Base-by-base conservation (phyloP, 2,329 filamentous ascomycete species). In the Alternaria sp. region DNA sequence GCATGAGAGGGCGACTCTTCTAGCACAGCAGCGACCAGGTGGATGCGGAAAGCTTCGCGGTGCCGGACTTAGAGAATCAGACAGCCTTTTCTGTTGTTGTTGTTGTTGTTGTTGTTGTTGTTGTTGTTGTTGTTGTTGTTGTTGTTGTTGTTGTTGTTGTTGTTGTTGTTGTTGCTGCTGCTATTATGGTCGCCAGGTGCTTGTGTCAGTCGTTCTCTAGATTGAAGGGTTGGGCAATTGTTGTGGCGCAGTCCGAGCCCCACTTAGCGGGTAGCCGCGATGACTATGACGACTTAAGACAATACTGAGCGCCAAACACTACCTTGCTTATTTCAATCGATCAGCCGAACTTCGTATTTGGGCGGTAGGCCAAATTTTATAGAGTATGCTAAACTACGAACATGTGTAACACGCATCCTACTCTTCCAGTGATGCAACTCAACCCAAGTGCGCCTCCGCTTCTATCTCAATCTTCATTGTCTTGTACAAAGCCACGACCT, bases 401-500 rank as follows among this genome's bases (percentile, higher is more conserved):
- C 31, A 24, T 13, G 11, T n/a, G 24, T 4, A 14, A 4, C 13
- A 46, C 11, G 21, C 28, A 21, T 21, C 29, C 51, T 39, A 4
- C 40, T 10, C 28, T 26, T 10, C 29, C 3, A 17, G 11, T n/a
- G 11, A n/a, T n/a, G 11, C 4, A 8, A 5, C 31, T 41, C 42
- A 62, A 11, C 49, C 61, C 14, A 63, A 53, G 34, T 56, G 48
- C 21, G 68, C 70, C 48, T 65, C 60, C 9, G 64, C 70, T 54
- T 73, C 71, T 26, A 73, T 67, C 52, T 73, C 71, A 36, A 73
- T 51, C 33, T 58, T 62, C 66, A 70, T 71, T 4, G 45, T 61
- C 10, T 54, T 56, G 34, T 66, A 72, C 56, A 74, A 57, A 17
- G 57, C 51, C 17, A 53, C 51, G 1, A 71, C 70, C 33, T 64